Evolutionary conservation across 2,329 filamentous ascomycete genomes (phyloP), one percentile per base, ranked within the genome.

Genomic region (Colletotrichum siamense): DNA sequence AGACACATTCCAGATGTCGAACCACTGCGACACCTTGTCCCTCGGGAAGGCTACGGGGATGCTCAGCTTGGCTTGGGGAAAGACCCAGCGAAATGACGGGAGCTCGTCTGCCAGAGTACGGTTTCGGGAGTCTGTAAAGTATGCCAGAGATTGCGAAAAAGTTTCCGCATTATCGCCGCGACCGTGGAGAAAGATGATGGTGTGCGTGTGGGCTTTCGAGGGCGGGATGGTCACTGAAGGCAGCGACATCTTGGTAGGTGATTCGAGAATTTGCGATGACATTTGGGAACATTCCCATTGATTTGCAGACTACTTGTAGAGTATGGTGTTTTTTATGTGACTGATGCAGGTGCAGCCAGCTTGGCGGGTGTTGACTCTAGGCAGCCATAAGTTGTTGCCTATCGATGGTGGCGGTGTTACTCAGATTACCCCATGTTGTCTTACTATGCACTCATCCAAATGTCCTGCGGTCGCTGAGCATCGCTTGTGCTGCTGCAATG

Each of bases 1-100:
- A 22, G 82, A 78, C 1, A 86, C 81, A 66, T 87, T 86, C 82
- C 84, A 88, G 44, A 89, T 84, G 79, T 91, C 88, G 79, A 90
- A 91, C 89, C 89, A 91, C 78, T 89, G 87, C 10, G 85, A 83
- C 71, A 32, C 32, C 16, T 30, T 59, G 12, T 66, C 61, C 18
- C 34, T 3, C 9, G 77, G 77, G 16, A 70, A 75, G 6, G 69
- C 75, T 69, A 83, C 82, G 62, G 81, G 79, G 66, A 81, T 55
- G 69, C 81, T 79, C 44, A 80, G 26, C 13, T 85, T 84, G 3
- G 88, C 86, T 69, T 85, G 83, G 12, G 88, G 88, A 70, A 90
- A 90, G 8, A 90, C 87, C 86, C 87, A 90, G 70, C 86, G 85
- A 78, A 89, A 84, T 7, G 85, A 84, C 6, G 89, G 88, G 44